Conservation (phyloP, 1,139 yeast species). For the Saccharomycopsis crataegensis region DNA sequence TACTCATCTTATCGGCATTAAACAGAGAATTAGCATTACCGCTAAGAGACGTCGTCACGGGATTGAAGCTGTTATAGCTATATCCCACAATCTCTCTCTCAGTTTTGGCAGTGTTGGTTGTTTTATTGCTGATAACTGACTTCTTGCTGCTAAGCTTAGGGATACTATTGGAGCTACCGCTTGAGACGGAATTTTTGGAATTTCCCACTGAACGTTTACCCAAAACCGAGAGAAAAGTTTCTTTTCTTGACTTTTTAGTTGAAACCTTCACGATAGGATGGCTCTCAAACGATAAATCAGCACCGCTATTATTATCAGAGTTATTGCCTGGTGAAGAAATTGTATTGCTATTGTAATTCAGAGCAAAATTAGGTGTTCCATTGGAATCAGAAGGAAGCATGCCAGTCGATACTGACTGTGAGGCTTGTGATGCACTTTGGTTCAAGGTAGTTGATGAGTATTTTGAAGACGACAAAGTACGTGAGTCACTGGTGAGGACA, state of each 20-base stretch:
- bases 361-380: background rate
- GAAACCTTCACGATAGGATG: no score
- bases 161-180: no score
- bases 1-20: no score
- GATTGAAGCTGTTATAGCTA: background rate
- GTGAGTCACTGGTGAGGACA: background rate
- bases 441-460: slow-evolving; percentile 6
- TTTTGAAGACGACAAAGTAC: slow-evolving; percentile 12
- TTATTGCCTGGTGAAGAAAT: background rate
- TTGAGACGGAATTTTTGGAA: no score
- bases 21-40: no score
- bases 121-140: background rate
- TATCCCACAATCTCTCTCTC: background rate
- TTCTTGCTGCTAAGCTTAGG: no score
- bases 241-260: no score
- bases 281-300: background rate
- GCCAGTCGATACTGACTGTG: background rate
- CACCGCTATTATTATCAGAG: background rate
- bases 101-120: background rate
- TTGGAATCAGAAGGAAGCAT: background rate
- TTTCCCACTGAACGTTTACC: no score
- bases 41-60: background rate
- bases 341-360: background rate
- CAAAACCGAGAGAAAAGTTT: no score
- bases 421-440: background rate